phyloP scores from a whole-genome alignment of 441 rosid genomes.

The Breynia disticha region DNA sequence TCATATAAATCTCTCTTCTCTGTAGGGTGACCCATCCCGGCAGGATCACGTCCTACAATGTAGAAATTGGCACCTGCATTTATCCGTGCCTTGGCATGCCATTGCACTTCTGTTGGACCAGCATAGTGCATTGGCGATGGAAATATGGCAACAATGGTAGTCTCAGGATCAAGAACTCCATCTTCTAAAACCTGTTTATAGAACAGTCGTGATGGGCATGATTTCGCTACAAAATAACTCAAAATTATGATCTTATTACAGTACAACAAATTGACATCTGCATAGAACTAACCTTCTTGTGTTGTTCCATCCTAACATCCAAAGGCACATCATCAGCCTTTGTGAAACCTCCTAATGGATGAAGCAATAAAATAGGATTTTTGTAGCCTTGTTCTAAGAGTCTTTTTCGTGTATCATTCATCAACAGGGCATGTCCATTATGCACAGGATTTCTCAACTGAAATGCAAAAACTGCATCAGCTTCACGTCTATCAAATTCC shows the following conservation, averaged over 20 bases:
- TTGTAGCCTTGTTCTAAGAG: slow-evolving; percentile 84
- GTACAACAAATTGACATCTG: not conserved
- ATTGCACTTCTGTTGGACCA: slow-evolving; percentile 96
- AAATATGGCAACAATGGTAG: slow-evolving; percentile 83
- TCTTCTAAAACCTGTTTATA: slow-evolving; percentile 67
- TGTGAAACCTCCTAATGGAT: slow-evolving; percentile 88
- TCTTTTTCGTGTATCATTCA: slow-evolving; percentile 73
- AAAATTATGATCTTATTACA: not conserved
- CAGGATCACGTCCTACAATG: slow-evolving; percentile 96
- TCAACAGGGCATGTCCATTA: slow-evolving; percentile 84
- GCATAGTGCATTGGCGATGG: slow-evolving; percentile 97
- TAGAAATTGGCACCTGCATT: slow-evolving; percentile 97
- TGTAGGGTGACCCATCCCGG: slow-evolving; percentile 93
- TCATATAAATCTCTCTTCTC: slow-evolving; percentile 88
- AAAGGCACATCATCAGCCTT: slow-evolving; percentile 93
- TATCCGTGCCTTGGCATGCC: slow-evolving; percentile 95
- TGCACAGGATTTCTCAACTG: slow-evolving; percentile 90
- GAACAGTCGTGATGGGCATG: slow-evolving; percentile 2
- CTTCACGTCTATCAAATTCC: slow-evolving; percentile 70
- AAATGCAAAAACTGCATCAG: slow-evolving; percentile 93
- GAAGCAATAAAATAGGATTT: slow-evolving; percentile 82
- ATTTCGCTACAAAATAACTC: not conserved
- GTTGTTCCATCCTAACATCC: slow-evolving; percentile 94
- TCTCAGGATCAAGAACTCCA: slow-evolving; percentile 78
- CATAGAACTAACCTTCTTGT: slow-evolving; percentile 47